Evolutionary conservation across 495 filamentous ascomycete genomes (phyloP).

Genomic region (Niebla homalea): DNA sequence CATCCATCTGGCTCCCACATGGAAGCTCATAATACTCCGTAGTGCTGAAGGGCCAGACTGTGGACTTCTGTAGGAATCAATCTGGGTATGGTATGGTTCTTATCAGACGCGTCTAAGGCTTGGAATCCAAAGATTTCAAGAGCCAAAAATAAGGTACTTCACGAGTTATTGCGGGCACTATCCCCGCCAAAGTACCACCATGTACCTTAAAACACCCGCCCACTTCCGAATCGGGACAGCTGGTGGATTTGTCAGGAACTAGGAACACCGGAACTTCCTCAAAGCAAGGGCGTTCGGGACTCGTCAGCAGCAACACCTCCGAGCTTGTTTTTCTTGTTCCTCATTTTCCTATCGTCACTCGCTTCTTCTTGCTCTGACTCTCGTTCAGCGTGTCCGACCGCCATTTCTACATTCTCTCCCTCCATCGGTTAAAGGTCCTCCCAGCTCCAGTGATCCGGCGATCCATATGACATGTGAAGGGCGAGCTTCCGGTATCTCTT

Average conservation of each 20-base stretch:
- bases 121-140: no score
- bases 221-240: no score
- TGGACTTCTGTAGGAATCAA: no score
- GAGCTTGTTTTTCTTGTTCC: not conserved
- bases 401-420: not conserved
- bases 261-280: not conserved
- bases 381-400: not conserved
- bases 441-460: not conserved
- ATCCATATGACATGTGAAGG: constrained; percentile 2
- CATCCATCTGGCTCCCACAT: no score
- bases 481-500: not conserved
- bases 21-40: no score
- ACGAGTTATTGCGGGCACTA: no score
- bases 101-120: no score
- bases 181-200: no score
- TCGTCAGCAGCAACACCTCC: not conserved
- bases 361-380: not conserved
- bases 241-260: not conserved
- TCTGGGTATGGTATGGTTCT: no score
- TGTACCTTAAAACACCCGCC: no score
- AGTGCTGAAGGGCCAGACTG: no score
- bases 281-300: not conserved
- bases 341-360: not conserved
- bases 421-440: not conserved
- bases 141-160: no score